A percentile compares a stretch with the other conserved stretches of the same genome.
These are phyloP conservation scores for Populus hybrid DNA, from an alignment of 441 rosid genomes.

Conservation along the genomic window DNA sequence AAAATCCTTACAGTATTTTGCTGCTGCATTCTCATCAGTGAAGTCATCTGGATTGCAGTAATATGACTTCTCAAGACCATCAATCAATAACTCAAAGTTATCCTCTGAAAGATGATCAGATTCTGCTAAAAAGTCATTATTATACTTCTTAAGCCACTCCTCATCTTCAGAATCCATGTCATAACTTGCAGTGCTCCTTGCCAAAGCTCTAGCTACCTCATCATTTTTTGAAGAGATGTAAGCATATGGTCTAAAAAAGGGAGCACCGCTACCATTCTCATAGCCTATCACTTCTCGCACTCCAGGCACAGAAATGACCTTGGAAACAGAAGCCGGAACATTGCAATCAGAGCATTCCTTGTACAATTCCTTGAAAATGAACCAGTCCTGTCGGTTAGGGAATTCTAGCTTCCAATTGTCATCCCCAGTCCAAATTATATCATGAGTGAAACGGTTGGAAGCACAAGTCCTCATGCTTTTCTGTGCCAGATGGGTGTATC, in stretches of 20 bases:
- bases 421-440: conserved; percentile 66
- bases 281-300: conserved; percentile 60
- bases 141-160: conserved; percentile 69
- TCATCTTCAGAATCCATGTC: conserved; percentile 98
- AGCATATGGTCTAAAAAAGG: conserved; percentile 48
- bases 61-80: conserved; percentile 76
- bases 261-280: conserved; percentile 23
- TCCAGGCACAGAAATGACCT: conserved; percentile 83
- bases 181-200: conserved; percentile 57
- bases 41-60: conserved; percentile 52
- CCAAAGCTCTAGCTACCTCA: conserved; percentile 83
- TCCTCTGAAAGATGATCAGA: conserved; percentile 49
- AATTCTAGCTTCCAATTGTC: conserved; percentile 90
- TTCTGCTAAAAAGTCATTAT: conserved; percentile 30
- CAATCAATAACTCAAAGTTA: conserved; percentile 79
- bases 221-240: conserved; percentile 58
- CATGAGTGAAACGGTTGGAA: conserved; percentile 62
- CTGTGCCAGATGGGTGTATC: conserved; percentile 46
- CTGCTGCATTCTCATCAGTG: conserved; percentile 48
- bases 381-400: conserved; percentile 63
- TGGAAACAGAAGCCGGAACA: conserved; percentile 34
- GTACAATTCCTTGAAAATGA: conserved; percentile 75
- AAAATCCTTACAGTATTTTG: conserved; percentile 39
- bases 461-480: conserved; percentile 60
- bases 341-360: conserved; percentile 78